A percentile compares a stretch with the other conserved stretches of the same genome.
phyloP scores from a whole-genome alignment of 345 rosid species.

The Brassica juncea region DNA sequence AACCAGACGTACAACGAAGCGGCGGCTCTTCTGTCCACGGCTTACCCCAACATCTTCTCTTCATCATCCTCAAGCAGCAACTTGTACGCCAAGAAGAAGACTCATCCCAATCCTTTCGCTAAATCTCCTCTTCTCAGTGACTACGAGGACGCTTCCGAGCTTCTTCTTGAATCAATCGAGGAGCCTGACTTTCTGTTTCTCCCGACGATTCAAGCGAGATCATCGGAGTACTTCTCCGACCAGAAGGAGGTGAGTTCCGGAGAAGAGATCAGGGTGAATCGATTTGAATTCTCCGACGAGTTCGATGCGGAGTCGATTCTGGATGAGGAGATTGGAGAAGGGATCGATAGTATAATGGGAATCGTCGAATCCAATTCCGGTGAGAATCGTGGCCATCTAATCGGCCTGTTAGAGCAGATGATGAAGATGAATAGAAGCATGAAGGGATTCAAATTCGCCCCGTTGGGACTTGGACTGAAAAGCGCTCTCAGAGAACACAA shows the following conservation, averaged over 20 bases:
- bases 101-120: conserved; percentile 34
- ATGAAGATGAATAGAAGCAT: conserved; percentile 38
- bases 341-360: conserved; percentile 85
- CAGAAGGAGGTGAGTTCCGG: conserved; percentile 41
- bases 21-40: conserved; percentile 86
- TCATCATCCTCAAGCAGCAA: conserved; percentile 21
- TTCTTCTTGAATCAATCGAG: conserved; percentile 62
- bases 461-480: conserved; percentile 43
- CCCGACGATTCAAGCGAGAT: conserved; percentile 42
- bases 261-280: conserved; percentile 32
- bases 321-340: conserved; percentile 68
- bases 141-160: conserved; percentile 55
- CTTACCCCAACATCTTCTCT: conserved; percentile 73
- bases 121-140: conserved; percentile 42
- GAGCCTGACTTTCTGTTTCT: conserved; percentile 58
- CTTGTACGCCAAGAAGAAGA: conserved; percentile 30
- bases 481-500: conserved; percentile 52
- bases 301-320: conserved; percentile 83
- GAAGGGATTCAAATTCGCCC: conserved; percentile 40
- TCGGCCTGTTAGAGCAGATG: conserved; percentile 33
- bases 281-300: conserved; percentile 46
- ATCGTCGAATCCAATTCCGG: conserved; percentile 30
- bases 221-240: conserved; percentile 37
- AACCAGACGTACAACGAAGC: conserved; percentile 97
- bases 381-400: conserved; percentile 10